Conservation (phyloP, 2,329 filamentous ascomycete species). For the Aspergillus ruber region DNA sequence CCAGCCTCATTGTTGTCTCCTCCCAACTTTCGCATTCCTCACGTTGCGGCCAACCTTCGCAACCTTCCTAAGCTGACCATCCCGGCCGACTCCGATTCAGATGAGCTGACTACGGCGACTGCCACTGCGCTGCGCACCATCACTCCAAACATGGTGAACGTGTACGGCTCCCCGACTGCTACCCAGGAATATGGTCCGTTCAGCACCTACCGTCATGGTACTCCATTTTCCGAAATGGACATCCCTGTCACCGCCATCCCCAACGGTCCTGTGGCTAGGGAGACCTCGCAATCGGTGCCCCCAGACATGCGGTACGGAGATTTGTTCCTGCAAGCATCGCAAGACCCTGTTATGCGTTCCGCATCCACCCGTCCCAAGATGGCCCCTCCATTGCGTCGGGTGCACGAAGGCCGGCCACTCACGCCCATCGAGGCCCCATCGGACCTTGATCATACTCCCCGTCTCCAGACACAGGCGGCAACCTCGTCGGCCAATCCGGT, state of each 20-base stretch:
- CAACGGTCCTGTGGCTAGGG: constrained; percentile 65
- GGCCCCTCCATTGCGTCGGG: constrained; percentile 15
- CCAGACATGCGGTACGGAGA: constrained; percentile 80
- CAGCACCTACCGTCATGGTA: constrained; percentile 57
- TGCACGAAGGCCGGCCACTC: constrained; percentile 17
- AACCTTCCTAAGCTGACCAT: constrained; percentile 51
- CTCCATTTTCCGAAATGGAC: constrained; percentile 85
- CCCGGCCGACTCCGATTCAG: constrained; percentile 65
- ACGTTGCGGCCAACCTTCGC: constrained; percentile 43
- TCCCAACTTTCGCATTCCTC: constrained; percentile 30
- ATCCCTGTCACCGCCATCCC: constrained; percentile 71
- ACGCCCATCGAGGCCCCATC: constrained; percentile 27
- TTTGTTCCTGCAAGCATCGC: constrained; percentile 17
- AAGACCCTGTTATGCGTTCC: constrained; percentile 43
- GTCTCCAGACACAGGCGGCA: constrained; percentile 7
- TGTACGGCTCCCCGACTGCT: constrained; percentile 16
- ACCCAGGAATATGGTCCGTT: constrained; percentile 7
- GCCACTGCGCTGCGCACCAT: constrained; percentile 22
- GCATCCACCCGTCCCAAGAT: constrained; percentile 38
- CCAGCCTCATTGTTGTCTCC: constrained; percentile 38
- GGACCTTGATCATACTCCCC: constrained; percentile 18
- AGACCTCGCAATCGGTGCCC: constrained; percentile 82
- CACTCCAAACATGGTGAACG: constrained; percentile 20
- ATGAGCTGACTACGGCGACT: constrained; percentile 39
- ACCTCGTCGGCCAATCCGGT: background rate